Evolutionary conservation across 225 moss, liverwort and hornwort species (phyloP).

Genomic region (Anthoceros angustus): DNA sequence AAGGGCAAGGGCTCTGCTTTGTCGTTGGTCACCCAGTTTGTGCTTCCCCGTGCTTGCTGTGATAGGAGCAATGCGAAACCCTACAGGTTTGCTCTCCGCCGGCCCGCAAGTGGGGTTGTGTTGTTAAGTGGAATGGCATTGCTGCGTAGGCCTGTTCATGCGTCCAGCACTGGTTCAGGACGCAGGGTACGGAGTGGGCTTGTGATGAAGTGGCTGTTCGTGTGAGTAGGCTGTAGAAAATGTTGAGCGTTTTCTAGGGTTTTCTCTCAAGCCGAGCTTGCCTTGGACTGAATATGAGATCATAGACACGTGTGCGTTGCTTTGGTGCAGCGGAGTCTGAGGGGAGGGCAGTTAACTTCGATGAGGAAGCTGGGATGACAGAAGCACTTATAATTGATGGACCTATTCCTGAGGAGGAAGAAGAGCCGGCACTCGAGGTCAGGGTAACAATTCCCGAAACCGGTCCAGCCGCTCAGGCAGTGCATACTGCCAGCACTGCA

Average conservation of each 20-base stretch:
- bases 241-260: not conserved
- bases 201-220: no score
- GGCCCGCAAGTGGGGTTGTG: not conserved
- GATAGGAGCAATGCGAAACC: not conserved
- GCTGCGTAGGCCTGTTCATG: not conserved
- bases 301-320: not conserved
- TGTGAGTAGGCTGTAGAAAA: not conserved
- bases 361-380: slow-evolving; percentile 4
- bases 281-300: not conserved
- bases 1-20: not conserved
- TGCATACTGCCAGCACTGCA: not conserved
- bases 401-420: slow-evolving; percentile 1
- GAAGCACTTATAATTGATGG: not conserved
- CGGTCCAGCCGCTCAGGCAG: not conserved
- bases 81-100: not conserved
- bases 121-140: not conserved
- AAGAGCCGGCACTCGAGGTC: not conserved
- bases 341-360: slow-evolving; percentile 2
- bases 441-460: not conserved
- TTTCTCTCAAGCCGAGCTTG: not conserved
- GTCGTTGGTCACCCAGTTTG: not conserved
- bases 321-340: not conserved
- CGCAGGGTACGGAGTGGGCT: not conserved
- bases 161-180: not conserved
- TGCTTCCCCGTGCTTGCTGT: not conserved